phyloP scores from a whole-genome alignment of 2,329 filamentous ascomycete species.

The Hymenoscyphus linearis region DNA sequence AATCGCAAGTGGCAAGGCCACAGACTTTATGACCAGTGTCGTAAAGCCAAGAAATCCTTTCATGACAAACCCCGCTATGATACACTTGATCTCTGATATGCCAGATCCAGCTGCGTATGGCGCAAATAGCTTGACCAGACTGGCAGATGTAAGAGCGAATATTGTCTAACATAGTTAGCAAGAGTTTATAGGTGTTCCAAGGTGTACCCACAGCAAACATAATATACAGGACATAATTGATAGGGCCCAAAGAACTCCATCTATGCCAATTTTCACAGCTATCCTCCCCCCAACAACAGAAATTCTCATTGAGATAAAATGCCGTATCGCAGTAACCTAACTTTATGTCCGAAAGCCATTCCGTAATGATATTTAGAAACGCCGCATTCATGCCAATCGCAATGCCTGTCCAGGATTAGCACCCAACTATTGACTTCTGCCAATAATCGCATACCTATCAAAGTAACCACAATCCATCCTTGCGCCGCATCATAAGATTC shows the following conservation, averaged over 20 bases:
- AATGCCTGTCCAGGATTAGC: slow-evolving; percentile 44
- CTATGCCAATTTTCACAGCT: slow-evolving; percentile 83
- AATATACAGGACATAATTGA: slow-evolving; percentile 88
- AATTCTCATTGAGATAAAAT: slow-evolving; percentile 95
- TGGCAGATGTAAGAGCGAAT: slow-evolving; percentile 78
- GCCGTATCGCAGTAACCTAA: slow-evolving; percentile 91
- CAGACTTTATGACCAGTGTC: slow-evolving; percentile 90
- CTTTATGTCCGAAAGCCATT: slow-evolving; percentile 96
- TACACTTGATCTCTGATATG: slow-evolving; percentile 98
- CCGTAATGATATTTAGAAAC: slow-evolving; percentile 88
- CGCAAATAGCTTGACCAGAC: slow-evolving; percentile 83
- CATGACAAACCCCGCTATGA: slow-evolving; percentile 98
- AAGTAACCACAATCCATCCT: slow-evolving; percentile 93
- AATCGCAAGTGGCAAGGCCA: slow-evolving; percentile 85
- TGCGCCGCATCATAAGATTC: slow-evolving; percentile 94
- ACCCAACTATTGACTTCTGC: background rate
- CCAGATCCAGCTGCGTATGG: slow-evolving; percentile 95
- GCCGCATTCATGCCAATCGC: slow-evolving; percentile 92
- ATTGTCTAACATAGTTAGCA: slow-evolving; percentile 46
- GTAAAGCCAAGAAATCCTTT: slow-evolving; percentile 92
- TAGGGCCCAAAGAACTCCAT: slow-evolving; percentile 73
- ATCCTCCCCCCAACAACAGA: slow-evolving; percentile 97
- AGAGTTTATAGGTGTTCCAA: background rate
- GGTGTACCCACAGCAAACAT: slow-evolving; percentile 62
- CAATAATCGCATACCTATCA: slow-evolving; percentile 53